Percentiles rank a stretch among this genome's conserved stretches.
Evolutionary conservation across 2,329 filamentous ascomycete genomes (phyloP).

Genomic region (Pseudogymnoascus sp.): DNA sequence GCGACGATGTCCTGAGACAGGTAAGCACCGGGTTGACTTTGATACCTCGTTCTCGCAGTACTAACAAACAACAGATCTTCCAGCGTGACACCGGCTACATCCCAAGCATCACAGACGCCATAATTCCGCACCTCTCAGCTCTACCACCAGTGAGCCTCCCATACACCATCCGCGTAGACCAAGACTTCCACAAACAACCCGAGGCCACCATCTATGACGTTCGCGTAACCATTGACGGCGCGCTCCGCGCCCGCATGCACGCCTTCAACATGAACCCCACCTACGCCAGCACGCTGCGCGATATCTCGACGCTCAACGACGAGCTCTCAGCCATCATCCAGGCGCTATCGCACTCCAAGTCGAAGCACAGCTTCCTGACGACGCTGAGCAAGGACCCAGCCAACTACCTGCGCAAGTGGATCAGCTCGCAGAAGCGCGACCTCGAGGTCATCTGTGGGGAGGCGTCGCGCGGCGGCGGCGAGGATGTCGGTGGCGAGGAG

Average conservation of each 20-base stretch:
- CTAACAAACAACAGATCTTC: conserved; percentile 50
- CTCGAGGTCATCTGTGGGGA: conserved; percentile 83
- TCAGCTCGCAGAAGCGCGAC: conserved; percentile 84
- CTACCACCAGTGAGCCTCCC: conserved; percentile 74
- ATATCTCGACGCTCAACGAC: conserved; percentile 72
- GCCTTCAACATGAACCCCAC: conserved; percentile 60
- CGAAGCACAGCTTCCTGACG: conserved; percentile 81
- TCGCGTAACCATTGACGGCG: conserved; percentile 75
- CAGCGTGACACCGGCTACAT: conserved; percentile 71
- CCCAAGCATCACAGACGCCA: conserved; percentile 73
- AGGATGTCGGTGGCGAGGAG: conserved; percentile 52
- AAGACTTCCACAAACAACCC: conserved; percentile 67
- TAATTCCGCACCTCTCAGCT: conserved; percentile 68
- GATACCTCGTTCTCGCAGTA: not conserved
- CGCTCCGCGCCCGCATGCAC: conserved; percentile 59
- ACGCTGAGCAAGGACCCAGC: conserved; percentile 73
- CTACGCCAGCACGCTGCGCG: conserved; percentile 64
- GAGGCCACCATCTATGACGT: conserved; percentile 84
- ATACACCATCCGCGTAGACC: conserved; percentile 91
- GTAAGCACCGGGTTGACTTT: conserved; percentile 41
- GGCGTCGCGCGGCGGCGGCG: conserved; percentile 52
- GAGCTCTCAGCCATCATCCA: conserved; percentile 77
- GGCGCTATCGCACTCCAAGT: conserved; percentile 74
- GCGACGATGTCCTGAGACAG: conserved; percentile 71
- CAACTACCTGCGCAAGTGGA: conserved; percentile 77